A percentile compares a stretch with the other conserved stretches of the same genome.
Evolutionary conservation across 208 protist genomes (phyloP).

Genomic region (Dictyostelium gargantuum): DNA sequence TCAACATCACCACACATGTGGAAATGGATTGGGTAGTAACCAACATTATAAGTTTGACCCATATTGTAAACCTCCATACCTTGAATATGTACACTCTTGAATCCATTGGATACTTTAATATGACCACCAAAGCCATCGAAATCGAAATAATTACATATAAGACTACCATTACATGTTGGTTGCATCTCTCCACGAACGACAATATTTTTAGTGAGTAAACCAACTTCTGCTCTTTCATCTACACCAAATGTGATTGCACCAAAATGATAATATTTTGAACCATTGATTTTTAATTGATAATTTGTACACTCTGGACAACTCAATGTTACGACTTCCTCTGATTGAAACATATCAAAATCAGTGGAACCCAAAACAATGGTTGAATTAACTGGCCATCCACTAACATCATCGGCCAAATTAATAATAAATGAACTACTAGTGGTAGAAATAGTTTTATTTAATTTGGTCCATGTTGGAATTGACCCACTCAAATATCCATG

Average conservation of each 20-base stretch:
- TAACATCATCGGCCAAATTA: neutral
- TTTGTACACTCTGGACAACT: neutral
- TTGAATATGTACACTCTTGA: slow-evolving; percentile 36
- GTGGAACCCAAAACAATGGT: slow-evolving; percentile 15
- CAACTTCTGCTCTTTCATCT: slow-evolving; percentile 57
- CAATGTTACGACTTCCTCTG: neutral
- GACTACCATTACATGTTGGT: neutral
- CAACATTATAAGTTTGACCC: slow-evolving; percentile 59
- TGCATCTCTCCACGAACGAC: slow-evolving; percentile 19
- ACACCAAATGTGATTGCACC: slow-evolving; percentile 49
- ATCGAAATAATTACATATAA: slow-evolving; percentile 4
- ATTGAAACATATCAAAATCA: slow-evolving; percentile 37
- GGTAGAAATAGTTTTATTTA: slow-evolving; percentile 4
- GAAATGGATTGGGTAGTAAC: slow-evolving; percentile 62
- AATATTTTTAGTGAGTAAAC: slow-evolving; percentile 58
- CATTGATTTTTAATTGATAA: neutral
- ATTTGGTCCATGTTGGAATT: slow-evolving; percentile 36
- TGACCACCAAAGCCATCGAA: slow-evolving; percentile 46
- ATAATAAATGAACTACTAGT: neutral
- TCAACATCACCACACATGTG: slow-evolving; percentile 64
- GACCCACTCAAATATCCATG: slow-evolving; percentile 28
- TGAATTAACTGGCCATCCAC: neutral
- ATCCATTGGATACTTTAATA: neutral
- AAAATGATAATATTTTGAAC: slow-evolving; percentile 31
- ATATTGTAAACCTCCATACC: slow-evolving; percentile 36